phyloP scores from a whole-genome alignment of 2,329 filamentous ascomycete species.

The Fonsecaea erecta region DNA sequence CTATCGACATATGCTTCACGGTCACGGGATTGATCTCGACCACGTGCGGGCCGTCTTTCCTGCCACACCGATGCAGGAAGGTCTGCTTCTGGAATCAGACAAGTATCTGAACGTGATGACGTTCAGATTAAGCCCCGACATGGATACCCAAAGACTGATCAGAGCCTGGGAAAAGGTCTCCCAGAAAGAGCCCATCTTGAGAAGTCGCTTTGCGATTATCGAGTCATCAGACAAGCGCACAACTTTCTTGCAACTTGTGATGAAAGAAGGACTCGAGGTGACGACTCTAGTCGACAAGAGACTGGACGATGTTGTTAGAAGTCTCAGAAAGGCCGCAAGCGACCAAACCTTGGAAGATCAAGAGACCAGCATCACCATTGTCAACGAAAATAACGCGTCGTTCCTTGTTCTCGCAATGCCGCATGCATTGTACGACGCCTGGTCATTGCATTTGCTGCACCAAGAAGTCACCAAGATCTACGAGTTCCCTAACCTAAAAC shows the following conservation, averaged over 20 bases:
- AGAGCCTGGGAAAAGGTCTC: constrained; percentile 67
- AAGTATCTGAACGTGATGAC: constrained; percentile 88
- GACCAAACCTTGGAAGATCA: constrained; percentile 7
- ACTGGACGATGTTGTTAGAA: constrained; percentile 18
- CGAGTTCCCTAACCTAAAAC: neutral
- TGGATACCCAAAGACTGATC: constrained; percentile 63
- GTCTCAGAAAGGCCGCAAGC: constrained; percentile 32
- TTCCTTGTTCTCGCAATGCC: constrained; percentile 72
- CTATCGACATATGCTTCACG: constrained; percentile 49
- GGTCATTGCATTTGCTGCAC: constrained; percentile 77
- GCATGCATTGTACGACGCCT: constrained; percentile 89
- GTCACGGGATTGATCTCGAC: constrained; percentile 44
- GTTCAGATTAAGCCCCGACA: constrained; percentile 60
- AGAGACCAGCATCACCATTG: constrained; percentile 43
- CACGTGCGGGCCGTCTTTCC: constrained; percentile 68
- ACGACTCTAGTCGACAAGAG: constrained; percentile 10
- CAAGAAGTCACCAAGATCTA: constrained; percentile 51
- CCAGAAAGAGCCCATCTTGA: constrained; percentile 68
- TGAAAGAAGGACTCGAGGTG: constrained; percentile 7
- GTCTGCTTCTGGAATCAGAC: constrained; percentile 69
- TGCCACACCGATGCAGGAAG: constrained; percentile 82
- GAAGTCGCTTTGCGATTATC: constrained; percentile 73
- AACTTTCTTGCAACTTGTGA: constrained; percentile 26
- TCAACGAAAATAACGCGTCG: constrained; percentile 39
- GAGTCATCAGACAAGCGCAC: constrained; percentile 9